These are phyloP conservation scores for Astrocystis sublimbata DNA, from an alignment of 495 filamentous ascomycete genomes.

Conservation along the genomic window DNA sequence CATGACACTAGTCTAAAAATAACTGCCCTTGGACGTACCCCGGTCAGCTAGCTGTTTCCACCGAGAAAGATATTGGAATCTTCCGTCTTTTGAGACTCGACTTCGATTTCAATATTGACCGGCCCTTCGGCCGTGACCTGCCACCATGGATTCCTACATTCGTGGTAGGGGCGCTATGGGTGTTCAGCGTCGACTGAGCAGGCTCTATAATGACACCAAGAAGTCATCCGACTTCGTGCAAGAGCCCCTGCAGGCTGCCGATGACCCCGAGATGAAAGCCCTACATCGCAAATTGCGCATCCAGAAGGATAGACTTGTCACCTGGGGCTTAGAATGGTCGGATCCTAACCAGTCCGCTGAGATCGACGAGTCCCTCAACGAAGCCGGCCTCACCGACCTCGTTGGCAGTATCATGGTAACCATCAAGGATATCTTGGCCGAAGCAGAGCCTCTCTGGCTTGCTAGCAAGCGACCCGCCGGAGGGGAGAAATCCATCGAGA, in stretches of 20 bases:
- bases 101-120: neutral
- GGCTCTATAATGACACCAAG: conserved; percentile 91
- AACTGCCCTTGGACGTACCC: neutral
- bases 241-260: conserved; percentile 61
- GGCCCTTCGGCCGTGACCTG: neutral
- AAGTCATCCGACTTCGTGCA: conserved; percentile 81
- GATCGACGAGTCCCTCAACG: conserved; percentile 81
- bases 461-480: conserved; percentile 46
- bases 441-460: conserved; percentile 77
- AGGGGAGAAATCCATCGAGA: conserved; percentile 42
- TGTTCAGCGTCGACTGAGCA: conserved; percentile 72
- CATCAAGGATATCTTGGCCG: conserved; percentile 82
- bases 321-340: conserved; percentile 91
- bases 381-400: conserved; percentile 81
- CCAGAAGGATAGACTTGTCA: conserved; percentile 74
- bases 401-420: conserved; percentile 87
- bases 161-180: conserved; percentile 50
- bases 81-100: neutral
- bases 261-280: conserved; percentile 56
- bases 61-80: neutral
- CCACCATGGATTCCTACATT: conserved; percentile 50
- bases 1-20: neutral
- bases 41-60: neutral
- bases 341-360: conserved; percentile 67
- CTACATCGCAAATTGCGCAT: conserved; percentile 60